Base-by-base conservation (phyloP, 2,329 filamentous ascomycete species). In the Leptographium radiaticola region DNA sequence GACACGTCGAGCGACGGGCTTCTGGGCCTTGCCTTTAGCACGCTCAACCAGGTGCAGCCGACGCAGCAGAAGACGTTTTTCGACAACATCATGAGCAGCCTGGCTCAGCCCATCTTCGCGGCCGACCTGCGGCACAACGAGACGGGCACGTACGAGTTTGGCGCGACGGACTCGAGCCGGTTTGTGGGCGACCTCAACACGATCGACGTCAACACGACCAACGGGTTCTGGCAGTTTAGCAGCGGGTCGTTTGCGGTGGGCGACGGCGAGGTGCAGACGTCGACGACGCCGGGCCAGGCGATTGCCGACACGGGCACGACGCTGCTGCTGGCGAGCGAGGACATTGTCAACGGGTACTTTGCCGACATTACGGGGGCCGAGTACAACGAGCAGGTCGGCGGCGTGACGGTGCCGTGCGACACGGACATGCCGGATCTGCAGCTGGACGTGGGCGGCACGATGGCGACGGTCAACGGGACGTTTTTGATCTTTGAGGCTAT, bases 81-180 rank as follows among this genome's bases (percentile, higher is more conserved):
- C 64, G 71, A 86, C 62, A 88, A 86, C 64, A 70, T 85, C 59
- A 76, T 78, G 66, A 58, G 66, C n/a, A 66, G 70, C 18, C 76
- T 89, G 30, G 74, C 78, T 31, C 68, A 78, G 66, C 84, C 84
- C 0, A 69, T 90, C 43, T 86, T 90, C 68, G 87, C 85, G 0
- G 84, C 83, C 30, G 76, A 84, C 56, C 72, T 91, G 46, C 78
- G 79, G 62, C 74, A 77, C 59, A 72, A 75, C 55, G 71, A 72
- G 16, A 70, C 73, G 2, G 86, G 86, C 47, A 75, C 77, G 34
- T 90, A 88, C 68, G 82, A 88, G 63, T 90, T 90, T 62, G 87
- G 87, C 56, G 75, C 67, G 60, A 81, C 90, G 61, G 83, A 90
- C 64, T 63, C 62, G 2, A 69, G 69, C 54, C 81, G 86, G 61